Base-by-base conservation (phyloP, 208 protist genomes). In the Leishmania mexicana region DNA sequence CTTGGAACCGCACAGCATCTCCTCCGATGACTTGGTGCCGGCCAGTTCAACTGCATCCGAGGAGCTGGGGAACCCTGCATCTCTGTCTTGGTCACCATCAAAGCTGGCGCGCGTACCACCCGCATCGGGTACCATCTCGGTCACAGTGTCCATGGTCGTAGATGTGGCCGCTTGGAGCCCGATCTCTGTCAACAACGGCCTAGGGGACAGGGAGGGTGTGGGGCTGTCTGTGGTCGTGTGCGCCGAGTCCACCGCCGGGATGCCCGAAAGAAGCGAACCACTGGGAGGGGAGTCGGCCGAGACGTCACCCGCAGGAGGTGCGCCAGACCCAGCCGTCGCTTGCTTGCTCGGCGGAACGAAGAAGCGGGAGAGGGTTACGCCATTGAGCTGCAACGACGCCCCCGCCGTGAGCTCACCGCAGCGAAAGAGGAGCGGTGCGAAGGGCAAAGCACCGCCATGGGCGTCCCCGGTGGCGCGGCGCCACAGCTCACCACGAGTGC, bases 291-390 rank as follows among this genome's bases (percentile, higher is more conserved):
- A 47, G 65, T 13, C 38, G 38, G 65, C 19, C 35, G n/a, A 24
- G 38, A 47, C 40, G 21, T 47, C 65, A 72, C 4, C 38, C 38
- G 40, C 31, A 47, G 31, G 40, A 72, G 17, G 65, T 47, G 40
- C 19, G 65, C 7, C 65, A 28, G 65, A 8, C 11, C 38, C 40
- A n/a, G 65, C 7, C 35, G 24, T 15, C 15, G 54, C 71, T 49
- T 60, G 81, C 28, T 47, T 38, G 57, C 86, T 74, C 15, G 81
- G 57, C 3, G 80, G 42, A 7, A 88, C 83, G 65, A 92, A 88
- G 78, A 93, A 92, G 62, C 73, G 71, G 1, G 75, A 82, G 28
- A 95, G 83, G 11, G 87, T 83, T 11, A 31, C 73, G 42, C 84
- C 83, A 49, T 75, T 49, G 54, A 54, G 85, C 54, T 83, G 64